Evolutionary conservation across 352 stramenopile genomes (phyloP), one percentile per base, ranked within the genome.

Genomic region (Phytopythium chamaehyphon): DNA sequence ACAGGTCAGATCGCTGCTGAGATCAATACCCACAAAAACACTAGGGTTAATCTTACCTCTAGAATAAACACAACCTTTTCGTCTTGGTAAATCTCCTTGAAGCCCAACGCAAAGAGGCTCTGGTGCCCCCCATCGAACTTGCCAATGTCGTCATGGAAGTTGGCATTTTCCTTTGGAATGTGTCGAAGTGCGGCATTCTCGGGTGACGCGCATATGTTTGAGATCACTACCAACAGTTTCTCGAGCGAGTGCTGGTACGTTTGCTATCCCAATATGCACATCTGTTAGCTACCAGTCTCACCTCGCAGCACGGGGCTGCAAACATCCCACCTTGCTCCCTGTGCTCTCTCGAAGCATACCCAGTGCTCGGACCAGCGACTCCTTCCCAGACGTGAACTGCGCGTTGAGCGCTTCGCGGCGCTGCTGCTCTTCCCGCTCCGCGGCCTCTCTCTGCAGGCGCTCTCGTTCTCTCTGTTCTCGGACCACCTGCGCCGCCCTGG

Each of bases 61-160:
- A 93, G 46, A 18, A 85, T 58, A 52, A 87, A 91, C 26, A 91
- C 67, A 23, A 61, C 38, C 37, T 64, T 71, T 40, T 73, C 58
- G 57, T 83, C 73, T 23, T 69, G 64, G 39, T 86, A 51, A 6
- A 88, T 45, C 44, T 86, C 79, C 33, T 68, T 65, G 39, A 94
- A 94, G 6, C 83, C 83, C 36, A 94, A 49, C 3, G 83, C 74
- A 16, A 88, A 55, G n/a, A 94, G 50, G 49, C 72, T 82, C 23
- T 85, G 65, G 40, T 85, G 54, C 3, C 79, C 81, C 36, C 77
- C 81, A 23, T 71, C 44, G 50, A 73, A 86, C 53, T 83, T 73
- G 1, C 83, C 83, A 18, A 94, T 55, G 40, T 92, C 83, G 12
- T 49, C 28, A 37, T 87, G 69, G 50, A 91, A 94, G 52, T 88